Conservation (phyloP, 495 filamentous ascomycete species). For the Lineolata rhizophorae region DNA sequence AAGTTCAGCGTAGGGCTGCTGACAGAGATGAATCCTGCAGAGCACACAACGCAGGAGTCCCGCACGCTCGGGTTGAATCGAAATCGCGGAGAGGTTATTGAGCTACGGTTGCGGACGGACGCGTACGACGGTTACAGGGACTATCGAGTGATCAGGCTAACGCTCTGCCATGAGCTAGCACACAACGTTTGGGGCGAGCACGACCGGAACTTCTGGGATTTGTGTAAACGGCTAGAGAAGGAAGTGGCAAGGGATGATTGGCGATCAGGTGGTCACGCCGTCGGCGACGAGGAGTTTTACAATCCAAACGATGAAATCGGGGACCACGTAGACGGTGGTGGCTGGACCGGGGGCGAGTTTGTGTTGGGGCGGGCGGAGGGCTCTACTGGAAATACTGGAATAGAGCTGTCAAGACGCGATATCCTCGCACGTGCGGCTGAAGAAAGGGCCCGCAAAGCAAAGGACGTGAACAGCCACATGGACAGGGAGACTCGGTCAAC, state of each 20-base stretch:
- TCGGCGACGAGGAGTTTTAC: conserved; percentile 51
- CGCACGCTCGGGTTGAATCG: conserved; percentile 75
- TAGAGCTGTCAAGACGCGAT: conserved; percentile 35
- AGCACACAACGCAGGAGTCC: conserved; percentile 59
- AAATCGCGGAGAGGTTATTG: conserved; percentile 76
- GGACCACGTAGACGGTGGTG: conserved; percentile 38
- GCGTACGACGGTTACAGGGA: conserved; percentile 85
- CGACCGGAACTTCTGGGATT: conserved; percentile 69
- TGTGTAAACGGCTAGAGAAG: conserved; percentile 64
- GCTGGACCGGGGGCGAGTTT: conserved; percentile 77
- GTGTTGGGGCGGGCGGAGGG: conserved; percentile 41
- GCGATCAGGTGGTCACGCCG: conserved; percentile 37
- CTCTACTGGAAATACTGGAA: conserved; percentile 10
- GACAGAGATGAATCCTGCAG: conserved; percentile 82
- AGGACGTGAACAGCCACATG: conserved; percentile 16
- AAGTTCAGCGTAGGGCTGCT: conserved; percentile 69
- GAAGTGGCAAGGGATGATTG: conserved; percentile 70
- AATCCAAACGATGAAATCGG: conserved; percentile 38
- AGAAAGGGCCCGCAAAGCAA: conserved; percentile 40
- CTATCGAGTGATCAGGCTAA: conserved; percentile 74
- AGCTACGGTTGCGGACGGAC: conserved; percentile 75
- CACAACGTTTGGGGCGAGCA: conserved; percentile 76
- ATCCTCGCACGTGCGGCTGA: conserved; percentile 54
- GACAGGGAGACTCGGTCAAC: too few relatives aligned
- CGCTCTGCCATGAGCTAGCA: conserved; percentile 84